phyloP scores from a whole-genome alignment of 352 stramenopile genomes.

The Phytophthora gonapodyides region DNA sequence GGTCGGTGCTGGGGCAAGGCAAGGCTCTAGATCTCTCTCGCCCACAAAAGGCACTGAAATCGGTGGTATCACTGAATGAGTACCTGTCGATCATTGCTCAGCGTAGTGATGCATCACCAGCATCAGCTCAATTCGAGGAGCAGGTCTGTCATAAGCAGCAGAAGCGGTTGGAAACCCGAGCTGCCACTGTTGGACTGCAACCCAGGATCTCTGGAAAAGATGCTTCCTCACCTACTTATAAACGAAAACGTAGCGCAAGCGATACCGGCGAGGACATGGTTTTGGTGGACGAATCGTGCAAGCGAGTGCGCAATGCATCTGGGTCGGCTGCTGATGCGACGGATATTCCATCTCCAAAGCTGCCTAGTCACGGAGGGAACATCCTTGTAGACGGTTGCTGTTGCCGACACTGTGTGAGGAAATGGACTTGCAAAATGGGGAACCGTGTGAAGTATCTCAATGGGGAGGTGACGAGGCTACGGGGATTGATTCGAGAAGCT shows the following conservation, averaged over 20 bases:
- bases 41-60: not conserved
- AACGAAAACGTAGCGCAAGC: constrained; percentile 3
- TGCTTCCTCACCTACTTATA: not conserved
- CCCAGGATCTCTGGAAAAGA: not conserved
- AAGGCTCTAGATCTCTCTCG: constrained; percentile 10
- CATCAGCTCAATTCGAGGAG: not conserved
- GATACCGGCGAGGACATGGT: constrained; percentile 10
- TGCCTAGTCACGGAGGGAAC: constrained; percentile 6
- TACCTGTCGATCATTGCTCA: constrained; percentile 3
- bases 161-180: not conserved
- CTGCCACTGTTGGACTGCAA: not conserved
- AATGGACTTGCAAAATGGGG: constrained; percentile 17
- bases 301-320: constrained; percentile 2
- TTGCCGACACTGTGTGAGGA: constrained; percentile 18
- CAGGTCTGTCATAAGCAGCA: not conserved
- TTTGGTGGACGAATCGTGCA: constrained; percentile 4
- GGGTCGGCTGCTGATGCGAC: not conserved
- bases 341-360: too few relatives aligned
- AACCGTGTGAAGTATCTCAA: constrained; percentile 8
- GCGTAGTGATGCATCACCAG: not conserved
- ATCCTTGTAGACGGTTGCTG: constrained; percentile 21
- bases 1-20: too few relatives aligned
- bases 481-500: not conserved
- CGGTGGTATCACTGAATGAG: constrained; percentile 6
- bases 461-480: constrained; percentile 19